Base-by-base conservation (phyloP, 441 rosid genomes). In the Breynia disticha region DNA sequence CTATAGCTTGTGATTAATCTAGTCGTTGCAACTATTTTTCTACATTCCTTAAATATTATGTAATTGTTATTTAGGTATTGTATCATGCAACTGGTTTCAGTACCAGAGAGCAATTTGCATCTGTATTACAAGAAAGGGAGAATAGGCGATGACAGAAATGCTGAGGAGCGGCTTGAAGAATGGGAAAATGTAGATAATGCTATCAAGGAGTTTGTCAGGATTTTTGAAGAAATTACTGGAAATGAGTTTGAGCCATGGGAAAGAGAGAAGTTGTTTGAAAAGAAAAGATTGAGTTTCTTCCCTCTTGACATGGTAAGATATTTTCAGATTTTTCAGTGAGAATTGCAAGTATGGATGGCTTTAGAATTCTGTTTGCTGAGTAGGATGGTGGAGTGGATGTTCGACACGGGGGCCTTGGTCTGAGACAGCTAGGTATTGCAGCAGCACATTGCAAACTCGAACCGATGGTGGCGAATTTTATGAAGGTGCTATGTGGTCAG, bases 161-260 rank as follows among this genome's bases (percentile, higher is more conserved):
- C 81, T 0, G 87, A 80, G 54, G 96, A 85, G 75, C 68, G 82
- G 75, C 75, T 81, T 0, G 90, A 83, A 59, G 93, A 82, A 61
- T 80, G 85, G 93, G 82, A 78, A 20, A 65, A 79, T 11, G 73
- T 59, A 20, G 70, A 73, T 7, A 59, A 50, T 52, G 96, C 90
- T 3, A 56, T 85, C n/a, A 77, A 73, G 67, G 93, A 85, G 68
- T 87, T 85, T 19, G 75, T 55, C 0, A 79, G 72, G 67, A 74
- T 83, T 1, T 85, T 85, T 21, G 84, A 87, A 59, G 90, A 83
- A 35, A 47, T 80, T 10, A 85, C 88, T 9, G 86, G 89, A 10
- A 87, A 87, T 55, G 85, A 83, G 37, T 90, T 90, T 20, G 84
- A 76, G 69, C 83, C 87, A 3, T 85, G 93, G 93, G 96, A 90